phyloP scores from a whole-genome alignment of 495 filamentous ascomycete genomes.

The Hypoxylon cercidicola region DNA sequence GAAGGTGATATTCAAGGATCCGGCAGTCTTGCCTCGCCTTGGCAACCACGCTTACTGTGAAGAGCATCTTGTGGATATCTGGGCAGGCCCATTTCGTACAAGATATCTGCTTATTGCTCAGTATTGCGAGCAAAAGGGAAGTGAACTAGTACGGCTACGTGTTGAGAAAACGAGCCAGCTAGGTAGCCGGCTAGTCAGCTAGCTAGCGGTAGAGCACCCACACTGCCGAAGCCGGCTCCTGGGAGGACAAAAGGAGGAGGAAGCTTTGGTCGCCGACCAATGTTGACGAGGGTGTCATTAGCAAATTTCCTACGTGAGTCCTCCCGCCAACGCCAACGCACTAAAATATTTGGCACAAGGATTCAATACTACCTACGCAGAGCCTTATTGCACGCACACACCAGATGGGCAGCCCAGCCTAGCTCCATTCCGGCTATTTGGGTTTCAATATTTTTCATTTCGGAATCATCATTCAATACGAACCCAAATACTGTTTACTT shows the following conservation, averaged over 20 bases:
- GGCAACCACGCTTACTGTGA: constrained; percentile 44
- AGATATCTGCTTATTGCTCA: constrained; percentile 8
- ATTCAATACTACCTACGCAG: constrained; percentile 39
- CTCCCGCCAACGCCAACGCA: constrained; percentile 27
- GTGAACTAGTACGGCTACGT: constrained; percentile 30
- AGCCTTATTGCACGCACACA: constrained; percentile 36
- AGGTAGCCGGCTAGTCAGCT: neutral
- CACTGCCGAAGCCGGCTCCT: constrained; percentile 35
- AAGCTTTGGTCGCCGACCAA: constrained; percentile 42
- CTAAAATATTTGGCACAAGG: constrained; percentile 36
- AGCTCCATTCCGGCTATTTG: constrained; percentile 42
- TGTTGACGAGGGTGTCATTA: constrained; percentile 42
- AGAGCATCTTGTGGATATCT: constrained; percentile 7
- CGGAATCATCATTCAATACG: constrained; percentile 26
- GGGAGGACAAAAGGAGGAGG: constrained; percentile 16
- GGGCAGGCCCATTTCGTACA: constrained; percentile 13
- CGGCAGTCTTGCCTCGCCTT: constrained; percentile 40
- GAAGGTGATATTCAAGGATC: constrained; percentile 34
- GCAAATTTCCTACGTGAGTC: constrained; percentile 34
- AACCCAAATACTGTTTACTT: constrained; percentile 13
- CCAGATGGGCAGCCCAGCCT: constrained; percentile 25
- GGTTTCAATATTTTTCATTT: constrained; percentile 22
- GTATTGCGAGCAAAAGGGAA: constrained; percentile 12
- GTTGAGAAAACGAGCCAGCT: constrained; percentile 19
- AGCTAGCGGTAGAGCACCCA: constrained; percentile 20